Evolutionary conservation across 177 flowering plant genomes (phyloP).

Genomic region (Tripterygium wilfordii): DNA sequence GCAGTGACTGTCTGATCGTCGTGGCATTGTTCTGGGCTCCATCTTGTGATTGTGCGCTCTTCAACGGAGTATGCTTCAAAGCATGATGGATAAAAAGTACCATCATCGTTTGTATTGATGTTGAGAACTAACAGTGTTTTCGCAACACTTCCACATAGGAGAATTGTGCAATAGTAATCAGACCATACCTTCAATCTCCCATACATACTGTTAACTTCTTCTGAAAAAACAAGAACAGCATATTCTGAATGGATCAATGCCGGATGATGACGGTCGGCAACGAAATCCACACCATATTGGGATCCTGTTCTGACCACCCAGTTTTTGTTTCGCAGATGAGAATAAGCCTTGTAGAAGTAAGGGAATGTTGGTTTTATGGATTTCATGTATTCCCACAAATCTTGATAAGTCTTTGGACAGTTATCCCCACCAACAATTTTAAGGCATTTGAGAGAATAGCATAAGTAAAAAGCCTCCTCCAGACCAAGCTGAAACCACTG

Average conservation of each 20-base stretch:
- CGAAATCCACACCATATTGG: slow-evolving; percentile 70
- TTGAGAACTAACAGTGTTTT: slow-evolving; percentile 46
- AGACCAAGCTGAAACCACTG: slow-evolving; percentile 49
- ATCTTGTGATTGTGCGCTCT: slow-evolving; percentile 46
- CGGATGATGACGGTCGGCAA: slow-evolving; percentile 66
- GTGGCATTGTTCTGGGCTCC: slow-evolving; percentile 54
- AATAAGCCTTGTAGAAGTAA: slow-evolving; percentile 45
- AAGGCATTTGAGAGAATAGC: slow-evolving; percentile 43
- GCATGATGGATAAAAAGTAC: slow-evolving; percentile 20
- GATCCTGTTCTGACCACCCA: slow-evolving; percentile 66
- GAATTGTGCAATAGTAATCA: slow-evolving; percentile 42
- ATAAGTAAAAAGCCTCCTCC: slow-evolving; percentile 54
- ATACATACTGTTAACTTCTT: slow-evolving; percentile 20
- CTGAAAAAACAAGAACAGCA: slow-evolving; percentile 46
- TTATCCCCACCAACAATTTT: slow-evolving; percentile 26
- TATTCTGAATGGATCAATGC: slow-evolving; percentile 66
- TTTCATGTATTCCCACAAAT: slow-evolving; percentile 47
- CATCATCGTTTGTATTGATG: slow-evolving; percentile 19
- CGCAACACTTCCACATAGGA: slow-evolving; percentile 61
- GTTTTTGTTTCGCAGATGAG: slow-evolving; percentile 53
- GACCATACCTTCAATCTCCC: slow-evolving; percentile 54
- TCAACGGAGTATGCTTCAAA: slow-evolving; percentile 33
- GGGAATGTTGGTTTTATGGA: slow-evolving; percentile 36
- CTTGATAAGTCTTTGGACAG: slow-evolving; percentile 13
- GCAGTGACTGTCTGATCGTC: not conserved